These are phyloP conservation scores for Boletus coccyginus DNA, from an alignment of 768 basidiomycete species.

Conservation along the genomic window DNA sequence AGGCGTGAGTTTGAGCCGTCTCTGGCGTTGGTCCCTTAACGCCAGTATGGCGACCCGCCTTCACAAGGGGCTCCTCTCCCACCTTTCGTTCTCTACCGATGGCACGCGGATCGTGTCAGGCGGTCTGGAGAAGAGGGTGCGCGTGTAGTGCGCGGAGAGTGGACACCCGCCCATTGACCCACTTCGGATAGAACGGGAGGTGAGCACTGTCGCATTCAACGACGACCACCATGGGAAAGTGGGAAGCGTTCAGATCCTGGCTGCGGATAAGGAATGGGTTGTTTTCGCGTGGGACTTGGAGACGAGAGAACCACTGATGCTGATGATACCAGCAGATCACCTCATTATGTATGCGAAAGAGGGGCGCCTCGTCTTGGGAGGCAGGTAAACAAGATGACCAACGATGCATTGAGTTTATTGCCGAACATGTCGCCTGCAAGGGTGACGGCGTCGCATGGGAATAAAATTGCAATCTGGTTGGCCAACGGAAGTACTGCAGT, in stretches of 20 bases:
- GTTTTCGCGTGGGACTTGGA: constrained; percentile 29
- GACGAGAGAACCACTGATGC: constrained; percentile 17
- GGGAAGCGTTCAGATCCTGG: constrained; percentile 17
- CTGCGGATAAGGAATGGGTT: constrained; percentile 17
- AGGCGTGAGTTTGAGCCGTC: background rate
- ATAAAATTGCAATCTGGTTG: constrained; percentile 26
- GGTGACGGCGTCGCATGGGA: constrained; percentile 19
- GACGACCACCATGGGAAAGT: background rate
- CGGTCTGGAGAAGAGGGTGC: constrained; percentile 28
- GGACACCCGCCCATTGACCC: constrained; percentile 20
- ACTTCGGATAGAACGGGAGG: constrained; percentile 19
- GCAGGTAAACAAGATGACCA: constrained; percentile 16
- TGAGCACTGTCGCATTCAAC: constrained; percentile 24
- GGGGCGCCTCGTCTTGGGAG: constrained; percentile 16
- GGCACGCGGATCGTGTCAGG: constrained; percentile 30
- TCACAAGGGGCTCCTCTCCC: constrained; percentile 28
- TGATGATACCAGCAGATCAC: constrained; percentile 20
- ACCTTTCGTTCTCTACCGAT: constrained; percentile 27
- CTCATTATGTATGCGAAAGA: background rate
- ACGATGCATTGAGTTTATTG: constrained; percentile 16
- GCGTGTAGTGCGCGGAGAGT: constrained; percentile 27
- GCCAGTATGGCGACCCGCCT: constrained; percentile 15
- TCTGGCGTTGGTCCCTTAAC: background rate
- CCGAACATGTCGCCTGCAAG: constrained; percentile 30
- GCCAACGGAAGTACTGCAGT: constrained; percentile 29